Evolutionary conservation across 2,329 filamentous ascomycete species (phyloP), one percentile per base, ranked within the genome.

Genomic region (Dactylellina sp.): DNA sequence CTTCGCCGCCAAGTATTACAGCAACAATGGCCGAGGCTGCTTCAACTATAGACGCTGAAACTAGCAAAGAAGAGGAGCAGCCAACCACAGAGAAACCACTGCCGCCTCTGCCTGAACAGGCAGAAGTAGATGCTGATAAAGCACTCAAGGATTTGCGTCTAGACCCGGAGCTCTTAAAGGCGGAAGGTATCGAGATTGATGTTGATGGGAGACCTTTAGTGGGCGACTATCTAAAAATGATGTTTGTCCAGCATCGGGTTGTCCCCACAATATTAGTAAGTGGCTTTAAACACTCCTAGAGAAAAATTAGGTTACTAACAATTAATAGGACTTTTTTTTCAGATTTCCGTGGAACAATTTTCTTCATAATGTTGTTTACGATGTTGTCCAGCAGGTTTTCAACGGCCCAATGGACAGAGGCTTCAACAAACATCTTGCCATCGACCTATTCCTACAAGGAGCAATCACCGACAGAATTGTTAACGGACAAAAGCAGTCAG

Each of bases 271-370:
- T 99, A 79, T 83, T 99, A 80, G 93, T 96, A 85, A 86, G 90
- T 83, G 40, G 11, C 37, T 18, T 44, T 5, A 14, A 39, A 5
- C 7, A 16, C 7, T 16, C 22, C 2, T 28, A 37, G 59, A 22
- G 25, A 20, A 18, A 52, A 47, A 56, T 75, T 46, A 16, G n/a
- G 44, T n/a, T n/a, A n/a, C 63, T 68, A 37, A 57, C 47, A 42
- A 12, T 32, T 28, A 68, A 9, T 76, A 96, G 92, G 91, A 93
- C 66, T 98, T 98, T 84, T 99, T 99, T 83, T 99, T 99, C 84
- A 89, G 90, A 71, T 99, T 98, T 79, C 94, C 95, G 0, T 99
- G 95, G 95, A 99, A 99, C 82, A 99, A 99, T 81, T 99, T 99
- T 80, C 86, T 99, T 47, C 95, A 99, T 82, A 99, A 99, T 79